Percentiles rank a stretch among this genome's conserved stretches.
These are phyloP conservation scores for Aegilops bicornis DNA, from an alignment of 176 grass and related monocot genomes.

Conservation along the genomic window DNA sequence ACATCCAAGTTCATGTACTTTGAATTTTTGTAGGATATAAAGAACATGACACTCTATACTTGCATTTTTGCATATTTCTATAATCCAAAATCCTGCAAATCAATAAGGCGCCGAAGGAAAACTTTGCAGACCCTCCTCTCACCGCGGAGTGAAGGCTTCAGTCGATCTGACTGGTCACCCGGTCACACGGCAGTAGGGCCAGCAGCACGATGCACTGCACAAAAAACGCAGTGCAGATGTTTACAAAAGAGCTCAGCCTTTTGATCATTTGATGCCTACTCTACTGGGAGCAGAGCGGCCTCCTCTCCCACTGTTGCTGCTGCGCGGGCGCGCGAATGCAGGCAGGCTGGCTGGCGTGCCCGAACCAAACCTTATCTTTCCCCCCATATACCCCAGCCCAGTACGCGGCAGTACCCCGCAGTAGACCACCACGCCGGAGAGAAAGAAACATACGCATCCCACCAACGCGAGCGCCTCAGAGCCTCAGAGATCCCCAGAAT, in stretches of 20 bases:
- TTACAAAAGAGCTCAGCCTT: slow-evolving; percentile 2
- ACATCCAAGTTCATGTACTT: too few species aligned
- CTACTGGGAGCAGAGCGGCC: background rate
- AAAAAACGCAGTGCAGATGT: background rate
- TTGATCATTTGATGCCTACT: slow-evolving; percentile 26
- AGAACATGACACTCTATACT: too few species aligned
- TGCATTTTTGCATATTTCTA: too few species aligned
- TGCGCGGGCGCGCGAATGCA: background rate
- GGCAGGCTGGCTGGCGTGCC: background rate
- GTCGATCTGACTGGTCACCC: background rate
- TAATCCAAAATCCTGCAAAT: too few species aligned
- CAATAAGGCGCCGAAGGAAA: too few species aligned
- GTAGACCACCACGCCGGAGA: background rate
- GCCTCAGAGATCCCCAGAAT: slow-evolving; percentile 22
- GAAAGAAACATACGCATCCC: slow-evolving; percentile 35
- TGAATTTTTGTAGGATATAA: too few species aligned
- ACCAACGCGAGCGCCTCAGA: slow-evolving; percentile 38
- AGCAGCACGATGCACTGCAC: background rate
- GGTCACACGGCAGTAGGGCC: background rate
- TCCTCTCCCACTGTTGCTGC: slow-evolving; percentile 19
- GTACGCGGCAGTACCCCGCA: background rate
- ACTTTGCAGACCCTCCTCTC: background rate
- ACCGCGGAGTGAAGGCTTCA: too few species aligned
- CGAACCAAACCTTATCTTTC: slow-evolving; percentile 43
- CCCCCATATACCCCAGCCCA: slow-evolving; percentile 27